A percentile compares a stretch with the other conserved stretches of the same genome.
These are phyloP conservation scores for Schwanniomyces polymorphus DNA, from an alignment of 805 yeast genomes.

Conservation along the genomic window DNA sequence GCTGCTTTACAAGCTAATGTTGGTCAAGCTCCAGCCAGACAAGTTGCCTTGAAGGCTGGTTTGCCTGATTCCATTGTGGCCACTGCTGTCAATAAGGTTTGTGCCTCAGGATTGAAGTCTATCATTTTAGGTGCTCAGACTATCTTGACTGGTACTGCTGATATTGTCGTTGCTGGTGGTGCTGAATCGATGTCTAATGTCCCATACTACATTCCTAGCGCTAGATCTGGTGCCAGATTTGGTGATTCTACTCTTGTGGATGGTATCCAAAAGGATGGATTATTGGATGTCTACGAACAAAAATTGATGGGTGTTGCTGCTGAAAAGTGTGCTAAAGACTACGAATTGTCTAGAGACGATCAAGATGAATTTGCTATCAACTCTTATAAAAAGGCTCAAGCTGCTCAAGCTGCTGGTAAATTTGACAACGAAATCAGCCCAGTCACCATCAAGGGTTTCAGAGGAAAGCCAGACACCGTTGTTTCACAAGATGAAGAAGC, in stretches of 20 bases:
- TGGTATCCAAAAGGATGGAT: constrained; percentile 90
- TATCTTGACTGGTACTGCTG: constrained; percentile 84
- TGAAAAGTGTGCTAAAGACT: constrained; percentile 91
- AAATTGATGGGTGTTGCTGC: constrained; percentile 96
- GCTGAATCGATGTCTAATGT: constrained; percentile 97
- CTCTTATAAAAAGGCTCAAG: constrained; percentile 84
- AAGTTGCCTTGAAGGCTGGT: constrained; percentile 91
- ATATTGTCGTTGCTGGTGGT: constrained; percentile 94
- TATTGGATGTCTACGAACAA: constrained; percentile 86
- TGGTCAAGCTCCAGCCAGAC: constrained; percentile 98
- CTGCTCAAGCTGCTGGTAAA: constrained; percentile 79
- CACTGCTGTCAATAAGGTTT: constrained; percentile 91
- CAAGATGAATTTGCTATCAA: constrained; percentile 87
- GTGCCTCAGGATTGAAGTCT: constrained; percentile 95
- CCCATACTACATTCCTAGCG: constrained; percentile 86
- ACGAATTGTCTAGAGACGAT: constrained; percentile 72
- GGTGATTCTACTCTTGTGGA: constrained; percentile 82
- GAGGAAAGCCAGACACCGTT: constrained; percentile 80
- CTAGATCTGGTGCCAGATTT: constrained; percentile 86
- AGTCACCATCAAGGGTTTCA: constrained; percentile 80
- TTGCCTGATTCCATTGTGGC: constrained; percentile 78
- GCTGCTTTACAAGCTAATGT: constrained; percentile 89
- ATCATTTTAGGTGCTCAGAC: constrained; percentile 89
- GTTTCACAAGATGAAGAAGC: constrained; percentile 84
- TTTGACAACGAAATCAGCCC: constrained; percentile 83